Evolutionary conservation across 768 basidiomycete species (phyloP).

Genomic region (Podaxis sp.): DNA sequence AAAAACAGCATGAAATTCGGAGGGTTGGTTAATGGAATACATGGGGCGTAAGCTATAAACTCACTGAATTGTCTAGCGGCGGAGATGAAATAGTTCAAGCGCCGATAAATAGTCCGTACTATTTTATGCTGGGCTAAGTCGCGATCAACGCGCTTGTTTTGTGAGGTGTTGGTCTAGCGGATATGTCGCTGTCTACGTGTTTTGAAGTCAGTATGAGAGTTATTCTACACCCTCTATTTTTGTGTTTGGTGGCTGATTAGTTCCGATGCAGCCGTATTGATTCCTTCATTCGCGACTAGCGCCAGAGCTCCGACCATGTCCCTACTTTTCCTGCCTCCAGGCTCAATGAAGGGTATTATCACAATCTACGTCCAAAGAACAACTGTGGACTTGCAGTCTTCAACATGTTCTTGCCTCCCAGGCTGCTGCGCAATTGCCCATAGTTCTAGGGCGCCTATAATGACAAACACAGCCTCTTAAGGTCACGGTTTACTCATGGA

Average conservation of each 20-base stretch:
- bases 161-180: no score
- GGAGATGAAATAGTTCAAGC: not conserved
- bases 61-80: not conserved
- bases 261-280: no score
- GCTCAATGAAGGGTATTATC: not conserved
- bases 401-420: not conserved
- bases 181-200: not conserved
- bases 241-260: no score
- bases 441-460: not conserved
- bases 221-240: no score
- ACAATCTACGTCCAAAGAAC: not conserved
- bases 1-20: no score
- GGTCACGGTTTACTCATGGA: not conserved
- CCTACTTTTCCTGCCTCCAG: not conserved
- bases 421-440: not conserved
- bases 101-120: not conserved
- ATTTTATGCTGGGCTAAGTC: no score
- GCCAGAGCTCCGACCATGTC: not conserved
- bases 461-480: constrained; percentile 3
- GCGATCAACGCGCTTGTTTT: no score
- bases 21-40: no score
- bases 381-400: not conserved
- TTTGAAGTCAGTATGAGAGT: no score
- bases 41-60: no score
- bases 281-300: no score